These are phyloP conservation scores for Thielaviopsis musarum DNA, from an alignment of 2,329 filamentous ascomycete genomes.

Conservation along the genomic window DNA sequence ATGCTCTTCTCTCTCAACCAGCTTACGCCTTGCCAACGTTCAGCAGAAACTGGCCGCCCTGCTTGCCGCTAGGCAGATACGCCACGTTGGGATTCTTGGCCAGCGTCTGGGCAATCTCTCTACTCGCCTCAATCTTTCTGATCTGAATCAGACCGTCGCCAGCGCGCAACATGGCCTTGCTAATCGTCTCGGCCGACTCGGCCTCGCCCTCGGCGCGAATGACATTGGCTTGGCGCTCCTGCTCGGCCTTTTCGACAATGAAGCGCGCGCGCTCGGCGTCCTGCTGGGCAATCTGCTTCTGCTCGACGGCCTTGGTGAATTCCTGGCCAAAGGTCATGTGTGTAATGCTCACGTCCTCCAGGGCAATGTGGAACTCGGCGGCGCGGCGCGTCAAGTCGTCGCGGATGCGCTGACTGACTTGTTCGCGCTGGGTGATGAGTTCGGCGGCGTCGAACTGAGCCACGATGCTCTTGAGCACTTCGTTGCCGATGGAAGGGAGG, in stretches of 20 bases:
- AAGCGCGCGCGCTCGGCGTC: constrained; percentile 94
- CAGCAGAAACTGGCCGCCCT: constrained; percentile 40
- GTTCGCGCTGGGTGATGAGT: constrained; percentile 96
- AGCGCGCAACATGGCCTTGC: constrained; percentile 78
- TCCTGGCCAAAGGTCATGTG: constrained; percentile 99
- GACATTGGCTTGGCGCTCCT: constrained; percentile 96
- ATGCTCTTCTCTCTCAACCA: no score
- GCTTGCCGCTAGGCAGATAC: constrained; percentile 68
- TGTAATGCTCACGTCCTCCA: constrained; percentile 97
- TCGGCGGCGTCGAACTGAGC: constrained; percentile 98
- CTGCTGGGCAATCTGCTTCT: constrained; percentile 99
- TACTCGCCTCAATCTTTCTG: constrained; percentile 89
- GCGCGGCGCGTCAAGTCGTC: constrained; percentile 83
- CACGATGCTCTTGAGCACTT: constrained; percentile 96
- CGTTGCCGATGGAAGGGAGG: constrained; percentile 95
- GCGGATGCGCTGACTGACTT: constrained; percentile 87
- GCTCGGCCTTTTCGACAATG: constrained; percentile 96
- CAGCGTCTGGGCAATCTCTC: constrained; percentile 84
- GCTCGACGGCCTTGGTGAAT: constrained; percentile 96
- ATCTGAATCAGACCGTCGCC: constrained; percentile 93
- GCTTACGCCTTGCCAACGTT: constrained; percentile 29
- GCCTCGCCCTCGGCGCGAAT: constrained; percentile 97
- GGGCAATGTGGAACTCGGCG: constrained; percentile 93
- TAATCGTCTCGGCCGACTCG: constrained; percentile 89
- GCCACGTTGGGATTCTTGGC: constrained; percentile 87